phyloP scores from a whole-genome alignment of 1,284 basidiomycete species.

The Leccinum huronense region DNA sequence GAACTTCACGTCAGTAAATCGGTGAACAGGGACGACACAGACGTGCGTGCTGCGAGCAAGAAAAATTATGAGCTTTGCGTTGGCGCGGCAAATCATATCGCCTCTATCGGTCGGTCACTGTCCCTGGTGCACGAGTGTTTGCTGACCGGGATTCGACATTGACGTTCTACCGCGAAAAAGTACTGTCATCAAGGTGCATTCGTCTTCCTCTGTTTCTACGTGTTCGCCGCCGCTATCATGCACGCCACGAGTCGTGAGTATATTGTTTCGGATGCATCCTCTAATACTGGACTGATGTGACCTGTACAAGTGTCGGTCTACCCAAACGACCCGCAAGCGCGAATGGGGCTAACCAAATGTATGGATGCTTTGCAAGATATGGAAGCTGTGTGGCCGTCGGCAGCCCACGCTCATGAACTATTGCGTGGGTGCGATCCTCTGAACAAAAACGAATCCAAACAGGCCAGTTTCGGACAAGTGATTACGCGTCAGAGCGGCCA shows the following conservation, averaged over 20 bases:
- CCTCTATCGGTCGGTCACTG: slow-evolving; percentile 57
- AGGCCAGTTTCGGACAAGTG: slow-evolving; percentile 16
- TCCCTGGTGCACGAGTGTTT: not conserved
- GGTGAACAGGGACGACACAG: slow-evolving; percentile 46
- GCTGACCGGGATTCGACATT: slow-evolving; percentile 38
- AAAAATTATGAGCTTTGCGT: slow-evolving; percentile 71
- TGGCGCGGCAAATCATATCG: slow-evolving; percentile 77
- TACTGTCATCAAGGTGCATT: slow-evolving; percentile 65
- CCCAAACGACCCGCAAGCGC: slow-evolving; percentile 66
- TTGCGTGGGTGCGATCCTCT: slow-evolving; percentile 63
- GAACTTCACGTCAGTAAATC: slow-evolving; percentile 23
- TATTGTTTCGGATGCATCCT: not conserved
- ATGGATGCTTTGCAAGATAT: slow-evolving; percentile 69
- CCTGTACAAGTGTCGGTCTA: slow-evolving; percentile 49
- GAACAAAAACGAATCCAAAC: slow-evolving; percentile 29
- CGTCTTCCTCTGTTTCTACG: slow-evolving; percentile 77
- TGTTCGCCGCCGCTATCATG: slow-evolving; percentile 83
- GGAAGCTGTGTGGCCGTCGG: slow-evolving; percentile 75
- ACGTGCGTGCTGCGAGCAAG: slow-evolving; percentile 52
- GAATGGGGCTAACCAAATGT: slow-evolving; percentile 61
- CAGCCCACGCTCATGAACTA: slow-evolving; percentile 70
- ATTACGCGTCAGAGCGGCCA: slow-evolving; percentile 39
- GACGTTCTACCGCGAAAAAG: slow-evolving; percentile 56
- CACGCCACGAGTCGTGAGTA: slow-evolving; percentile 63
- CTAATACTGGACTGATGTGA: not conserved